Base-by-base conservation (phyloP, 176 grass and related monocot species). In the Otatea glauca region DNA sequence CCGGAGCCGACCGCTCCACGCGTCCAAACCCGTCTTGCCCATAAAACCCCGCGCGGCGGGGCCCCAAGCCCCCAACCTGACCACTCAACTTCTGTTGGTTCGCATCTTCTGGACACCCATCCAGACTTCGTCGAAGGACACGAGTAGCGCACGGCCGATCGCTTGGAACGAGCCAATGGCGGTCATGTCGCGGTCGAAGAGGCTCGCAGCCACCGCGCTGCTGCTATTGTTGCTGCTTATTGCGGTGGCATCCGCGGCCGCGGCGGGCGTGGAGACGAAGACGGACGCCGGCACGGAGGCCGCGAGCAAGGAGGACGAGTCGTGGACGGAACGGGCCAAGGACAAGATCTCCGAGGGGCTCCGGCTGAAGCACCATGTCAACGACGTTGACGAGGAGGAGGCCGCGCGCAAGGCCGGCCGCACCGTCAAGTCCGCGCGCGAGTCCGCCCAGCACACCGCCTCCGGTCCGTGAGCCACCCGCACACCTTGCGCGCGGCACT, bases 261-360 rank as follows among this genome's bases (percentile, higher is more conserved):
- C 75, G 3, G 63, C 48, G 15, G 70, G 50, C 24, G 43, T 37
- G 47, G 53, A 61, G 44, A 39, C 89, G 7, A 86, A 83, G 86
- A 70, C 74, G 32, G 74, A 24, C 64, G 70, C 16, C 45, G 78
- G 18, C 68, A 27, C 20, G 73, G 78, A 90, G 20, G 62, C 25
- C 8, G 76, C 15, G 42, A 44, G 69, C 18, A 77, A 66, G 45
- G 86, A 85, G 13, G 82, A 94, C 13, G 92, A 88, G 80, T 89
- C 88, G 5, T 94, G 94, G 94, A 77, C 88, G 48, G 78, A 6
- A 9, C 92, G 94, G 92, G 90, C 88, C 67, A 97, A 97, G 86
- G 94, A 97, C 0, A 94, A 94, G 90, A 85, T 94, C 90, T 27
- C 75, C 77, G 92, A 88, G 58, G 94, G 94, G 3, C 70, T 97